Conservation (phyloP, 106 monocot genomes). For the Dendrobium officinale region DNA sequence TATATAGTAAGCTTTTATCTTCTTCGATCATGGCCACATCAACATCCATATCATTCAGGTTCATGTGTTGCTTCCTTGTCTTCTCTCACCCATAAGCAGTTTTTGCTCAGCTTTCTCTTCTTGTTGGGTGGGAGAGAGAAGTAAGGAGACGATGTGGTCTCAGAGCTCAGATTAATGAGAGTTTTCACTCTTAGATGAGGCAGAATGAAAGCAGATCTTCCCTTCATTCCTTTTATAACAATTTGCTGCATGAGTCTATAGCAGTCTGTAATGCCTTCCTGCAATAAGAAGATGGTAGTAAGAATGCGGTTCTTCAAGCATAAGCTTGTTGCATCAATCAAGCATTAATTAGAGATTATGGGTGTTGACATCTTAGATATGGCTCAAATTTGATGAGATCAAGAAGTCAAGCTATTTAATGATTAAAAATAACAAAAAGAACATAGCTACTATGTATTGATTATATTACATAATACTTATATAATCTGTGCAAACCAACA, state of each 20-base stretch:
- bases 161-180: too few relatives aligned
- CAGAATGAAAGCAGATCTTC: constrained; percentile 16
- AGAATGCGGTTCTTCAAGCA: too few relatives aligned
- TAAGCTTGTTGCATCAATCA: too few relatives aligned
- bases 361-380: too few relatives aligned
- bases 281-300: background rate
- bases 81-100: constrained; percentile 7
- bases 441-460: too few relatives aligned
- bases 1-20: background rate
- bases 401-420: too few relatives aligned
- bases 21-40: background rate
- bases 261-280: constrained; percentile 53
- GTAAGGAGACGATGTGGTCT: constrained; percentile 23
- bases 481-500: too few relatives aligned
- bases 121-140: constrained; percentile 28
- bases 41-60: background rate
- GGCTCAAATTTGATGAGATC: too few relatives aligned
- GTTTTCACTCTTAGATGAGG: constrained; percentile 24
- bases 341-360: too few relatives aligned
- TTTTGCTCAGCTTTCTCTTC: constrained; percentile 20
- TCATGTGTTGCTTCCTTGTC: constrained; percentile 9
- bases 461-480: too few relatives aligned
- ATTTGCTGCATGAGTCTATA: constrained; percentile 47
- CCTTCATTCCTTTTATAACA: constrained; percentile 13
- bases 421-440: too few relatives aligned